Conservation (phyloP, 2,329 filamentous ascomycete genomes). For the Aspergillus eucalypticola region DNA sequence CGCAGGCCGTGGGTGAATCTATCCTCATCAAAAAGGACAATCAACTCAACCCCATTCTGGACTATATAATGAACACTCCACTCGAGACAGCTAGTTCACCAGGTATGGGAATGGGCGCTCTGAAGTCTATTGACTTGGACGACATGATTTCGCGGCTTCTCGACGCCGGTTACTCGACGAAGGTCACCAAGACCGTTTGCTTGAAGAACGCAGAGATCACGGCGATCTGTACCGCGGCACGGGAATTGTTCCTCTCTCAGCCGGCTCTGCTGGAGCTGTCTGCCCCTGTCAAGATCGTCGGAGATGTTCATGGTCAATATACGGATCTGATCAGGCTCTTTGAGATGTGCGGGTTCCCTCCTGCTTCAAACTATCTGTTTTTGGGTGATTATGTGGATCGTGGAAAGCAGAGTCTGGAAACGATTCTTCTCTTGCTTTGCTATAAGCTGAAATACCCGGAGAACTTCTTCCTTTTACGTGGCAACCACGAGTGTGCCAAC, state of each 20-base stretch:
- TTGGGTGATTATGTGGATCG: slow-evolving; percentile 95
- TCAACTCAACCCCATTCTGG: slow-evolving; percentile 65
- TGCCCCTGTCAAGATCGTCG: slow-evolving; percentile 95
- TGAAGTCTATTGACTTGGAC: slow-evolving; percentile 91
- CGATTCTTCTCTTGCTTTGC: slow-evolving; percentile 86
- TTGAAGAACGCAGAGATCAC: slow-evolving; percentile 97
- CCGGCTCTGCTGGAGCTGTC: slow-evolving; percentile 89
- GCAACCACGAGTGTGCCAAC: slow-evolving; percentile 96
- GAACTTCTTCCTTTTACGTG: slow-evolving; percentile 93
- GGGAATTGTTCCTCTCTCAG: slow-evolving; percentile 87
- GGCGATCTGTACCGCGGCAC: slow-evolving; percentile 84
- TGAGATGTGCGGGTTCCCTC: slow-evolving; percentile 97
- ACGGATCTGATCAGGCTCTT: slow-evolving; percentile 96
- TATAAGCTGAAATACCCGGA: slow-evolving; percentile 98
- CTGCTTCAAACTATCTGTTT: slow-evolving; percentile 88
- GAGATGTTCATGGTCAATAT: slow-evolving; percentile 95
- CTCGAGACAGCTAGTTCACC: slow-evolving; percentile 51
- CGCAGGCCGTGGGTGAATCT: slow-evolving; percentile 76
- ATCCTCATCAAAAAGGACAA: slow-evolving; percentile 83
- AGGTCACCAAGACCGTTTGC: slow-evolving; percentile 96
- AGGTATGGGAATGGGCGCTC: slow-evolving; percentile 78
- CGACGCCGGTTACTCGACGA: slow-evolving; percentile 92
- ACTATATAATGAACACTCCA: slow-evolving; percentile 48
- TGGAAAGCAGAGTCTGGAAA: slow-evolving; percentile 93
- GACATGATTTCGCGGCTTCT: slow-evolving; percentile 95